Percentiles rank a stretch among this genome's conserved stretches.
Conservation (phyloP, 805 yeast species). For the Vanderwaltozyma verrucispora region DNA sequence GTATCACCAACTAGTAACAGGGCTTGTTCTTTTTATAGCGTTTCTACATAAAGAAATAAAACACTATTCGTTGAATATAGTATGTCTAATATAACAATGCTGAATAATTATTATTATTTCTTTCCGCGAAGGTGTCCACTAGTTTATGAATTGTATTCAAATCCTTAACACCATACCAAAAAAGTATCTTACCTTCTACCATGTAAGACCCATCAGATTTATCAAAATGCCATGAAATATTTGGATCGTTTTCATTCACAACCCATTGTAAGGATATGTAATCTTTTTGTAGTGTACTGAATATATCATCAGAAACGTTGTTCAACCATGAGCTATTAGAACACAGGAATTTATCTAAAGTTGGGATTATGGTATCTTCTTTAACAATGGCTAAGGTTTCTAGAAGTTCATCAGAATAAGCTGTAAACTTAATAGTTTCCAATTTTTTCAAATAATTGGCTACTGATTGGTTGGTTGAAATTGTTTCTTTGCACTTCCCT, state of each 20-base stretch:
- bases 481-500: constrained; percentile 63
- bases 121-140: constrained; percentile 39
- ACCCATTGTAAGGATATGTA: constrained; percentile 72
- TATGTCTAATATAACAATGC: no score
- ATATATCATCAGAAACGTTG: constrained; percentile 90
- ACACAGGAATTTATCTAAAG: constrained; percentile 75
- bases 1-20: no score
- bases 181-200: constrained; percentile 76
- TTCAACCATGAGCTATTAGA: constrained; percentile 92
- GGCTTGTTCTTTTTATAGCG: no score
- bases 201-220: constrained; percentile 90
- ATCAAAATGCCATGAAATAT: constrained; percentile 82
- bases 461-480: constrained; percentile 58
- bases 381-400: constrained; percentile 86
- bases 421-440: constrained; percentile 51
- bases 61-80: no score
- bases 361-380: constrained; percentile 39
- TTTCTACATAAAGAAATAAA: no score
- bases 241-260: constrained; percentile 80
- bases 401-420: constrained; percentile 90
- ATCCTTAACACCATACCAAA: constrained; percentile 84
- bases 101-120: no score
- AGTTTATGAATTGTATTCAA: constrained; percentile 51
- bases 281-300: constrained; percentile 70
- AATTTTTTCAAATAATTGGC: constrained; percentile 72